phyloP scores from a whole-genome alignment of 495 filamentous ascomycete species.

The Aspergillus funiculosus region DNA sequence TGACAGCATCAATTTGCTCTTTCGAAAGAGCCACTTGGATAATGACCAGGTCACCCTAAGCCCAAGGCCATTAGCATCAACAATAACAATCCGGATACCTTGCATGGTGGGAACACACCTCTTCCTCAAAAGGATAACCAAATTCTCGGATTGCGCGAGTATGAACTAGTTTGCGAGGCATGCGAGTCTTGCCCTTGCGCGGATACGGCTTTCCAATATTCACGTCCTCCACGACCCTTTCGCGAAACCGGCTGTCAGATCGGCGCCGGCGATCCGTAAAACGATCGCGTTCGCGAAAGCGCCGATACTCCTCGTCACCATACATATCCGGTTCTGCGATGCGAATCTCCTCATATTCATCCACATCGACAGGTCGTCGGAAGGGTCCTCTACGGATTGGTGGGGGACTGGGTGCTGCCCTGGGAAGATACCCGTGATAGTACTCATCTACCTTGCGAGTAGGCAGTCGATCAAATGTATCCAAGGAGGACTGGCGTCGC shows the following conservation, averaged over 20 bases:
- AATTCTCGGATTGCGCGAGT: slow-evolving; percentile 73
- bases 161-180: slow-evolving; percentile 70
- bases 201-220: slow-evolving; percentile 54
- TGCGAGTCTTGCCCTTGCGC: slow-evolving; percentile 81
- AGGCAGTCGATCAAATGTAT: slow-evolving; percentile 67
- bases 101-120: slow-evolving; percentile 45
- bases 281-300: slow-evolving; percentile 49
- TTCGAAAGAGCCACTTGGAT: slow-evolving; percentile 78
- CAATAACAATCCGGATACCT: not conserved
- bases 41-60: slow-evolving; percentile 67
- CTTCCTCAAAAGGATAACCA: slow-evolving; percentile 81
- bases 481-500: slow-evolving; percentile 61
- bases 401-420: slow-evolving; percentile 32
- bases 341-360: slow-evolving; percentile 59
- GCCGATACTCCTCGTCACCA: slow-evolving; percentile 62
- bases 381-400: slow-evolving; percentile 34
- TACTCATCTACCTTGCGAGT: slow-evolving; percentile 50
- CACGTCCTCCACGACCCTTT: slow-evolving; percentile 34
- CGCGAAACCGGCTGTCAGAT: slow-evolving; percentile 37
- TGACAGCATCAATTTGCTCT: slow-evolving; percentile 82
- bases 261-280: slow-evolving; percentile 36
- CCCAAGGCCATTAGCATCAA: slow-evolving; percentile 1
- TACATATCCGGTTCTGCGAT: slow-evolving; percentile 62
- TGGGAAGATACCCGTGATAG: slow-evolving; percentile 34
- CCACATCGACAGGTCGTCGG: slow-evolving; percentile 42